phyloP scores from a whole-genome alignment of 1,139 yeast genomes.

The Zygosaccharomyces pseudobailii region DNA sequence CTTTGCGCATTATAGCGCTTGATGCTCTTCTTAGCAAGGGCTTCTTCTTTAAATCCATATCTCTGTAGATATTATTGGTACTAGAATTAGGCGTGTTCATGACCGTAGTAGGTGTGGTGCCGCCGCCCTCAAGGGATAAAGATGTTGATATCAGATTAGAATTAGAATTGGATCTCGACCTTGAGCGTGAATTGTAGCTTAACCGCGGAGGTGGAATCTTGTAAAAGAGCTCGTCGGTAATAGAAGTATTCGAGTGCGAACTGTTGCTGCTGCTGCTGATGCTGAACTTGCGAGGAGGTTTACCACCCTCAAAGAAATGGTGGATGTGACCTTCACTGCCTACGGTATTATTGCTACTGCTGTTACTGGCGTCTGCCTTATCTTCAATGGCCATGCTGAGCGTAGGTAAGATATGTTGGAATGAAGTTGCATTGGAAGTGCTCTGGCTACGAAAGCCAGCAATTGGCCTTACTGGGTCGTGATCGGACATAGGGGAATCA shows the following conservation, averaged over 20 bases:
- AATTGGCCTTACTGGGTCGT: neutral
- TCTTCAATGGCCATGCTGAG: slow-evolving; percentile 12
- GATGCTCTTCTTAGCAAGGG: slow-evolving; percentile 33
- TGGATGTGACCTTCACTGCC: slow-evolving; percentile 3
- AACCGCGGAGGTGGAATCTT: slow-evolving; percentile 14
- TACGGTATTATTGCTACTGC: slow-evolving; percentile 3
- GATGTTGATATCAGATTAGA: slow-evolving; percentile 6
- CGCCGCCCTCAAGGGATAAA: slow-evolving; percentile 6
- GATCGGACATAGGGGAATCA: slow-evolving; percentile 9
- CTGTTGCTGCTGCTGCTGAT: slow-evolving; percentile 14
- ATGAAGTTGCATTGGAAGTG: slow-evolving; percentile 14
- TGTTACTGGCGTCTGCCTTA: slow-evolving; percentile 7
- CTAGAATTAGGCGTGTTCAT: slow-evolving; percentile 7
- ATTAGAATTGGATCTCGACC: slow-evolving; percentile 12
- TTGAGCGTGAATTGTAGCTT: slow-evolving; percentile 6
- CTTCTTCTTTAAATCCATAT: slow-evolving; percentile 15
- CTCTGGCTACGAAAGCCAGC: slow-evolving; percentile 12
- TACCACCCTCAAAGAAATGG: slow-evolving; percentile 5
- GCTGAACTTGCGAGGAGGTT: slow-evolving; percentile 15
- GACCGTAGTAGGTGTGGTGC: slow-evolving; percentile 7
- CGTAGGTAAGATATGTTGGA: slow-evolving; percentile 12
- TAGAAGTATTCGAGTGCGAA: slow-evolving; percentile 9
- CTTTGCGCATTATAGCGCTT: slow-evolving; percentile 28
- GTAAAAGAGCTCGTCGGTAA: slow-evolving; percentile 15
- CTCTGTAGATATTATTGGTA: slow-evolving; percentile 3